These are phyloP conservation scores for Cystofilobasidium bisporidii DNA, from an alignment of 768 basidiomycete species.

Conservation along the genomic window DNA sequence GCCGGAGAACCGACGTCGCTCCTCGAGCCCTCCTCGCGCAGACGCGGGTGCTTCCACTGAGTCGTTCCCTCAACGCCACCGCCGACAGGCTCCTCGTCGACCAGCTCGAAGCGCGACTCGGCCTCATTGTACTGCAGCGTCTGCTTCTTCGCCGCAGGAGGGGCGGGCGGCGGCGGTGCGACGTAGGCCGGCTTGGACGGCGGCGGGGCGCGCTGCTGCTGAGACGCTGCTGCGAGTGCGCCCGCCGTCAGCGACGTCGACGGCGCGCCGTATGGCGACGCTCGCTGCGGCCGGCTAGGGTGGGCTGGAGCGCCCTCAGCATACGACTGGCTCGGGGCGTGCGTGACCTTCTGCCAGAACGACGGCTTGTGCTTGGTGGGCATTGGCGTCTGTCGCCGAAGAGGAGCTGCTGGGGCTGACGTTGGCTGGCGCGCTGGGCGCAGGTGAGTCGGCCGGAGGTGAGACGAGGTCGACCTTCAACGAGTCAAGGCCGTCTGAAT, in stretches of 20 bases:
- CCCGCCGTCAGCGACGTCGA: slow-evolving; percentile 4
- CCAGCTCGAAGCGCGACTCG: background rate
- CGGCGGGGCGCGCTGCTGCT: background rate
- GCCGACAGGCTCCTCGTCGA: background rate
- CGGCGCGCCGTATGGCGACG: background rate
- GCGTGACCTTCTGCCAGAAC: slow-evolving; percentile 20
- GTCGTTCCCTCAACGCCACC: background rate
- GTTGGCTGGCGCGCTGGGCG: background rate
- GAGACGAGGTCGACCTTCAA: too few species aligned
- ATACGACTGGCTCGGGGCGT: slow-evolving; percentile 23
- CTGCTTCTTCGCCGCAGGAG: background rate
- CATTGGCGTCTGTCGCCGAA: background rate
- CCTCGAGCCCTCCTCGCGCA: background rate
- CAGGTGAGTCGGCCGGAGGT: too few species aligned
- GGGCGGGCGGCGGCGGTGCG: background rate
- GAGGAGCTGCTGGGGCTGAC: background rate
- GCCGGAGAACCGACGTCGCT: background rate
- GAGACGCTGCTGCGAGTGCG: background rate
- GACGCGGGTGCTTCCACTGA: background rate
- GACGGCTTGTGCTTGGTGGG: slow-evolving; percentile 21
- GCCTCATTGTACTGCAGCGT: slow-evolving; percentile 7
- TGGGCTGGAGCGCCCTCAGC: slow-evolving; percentile 1
- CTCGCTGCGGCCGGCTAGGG: slow-evolving; percentile 1
- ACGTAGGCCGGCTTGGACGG: background rate
- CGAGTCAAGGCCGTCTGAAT: too few species aligned